A percentile compares a stretch with the other conserved stretches of the same genome.
Conservation (phyloP, 192 early-diverging fungal genomes). For the Coemansia sp. region DNA sequence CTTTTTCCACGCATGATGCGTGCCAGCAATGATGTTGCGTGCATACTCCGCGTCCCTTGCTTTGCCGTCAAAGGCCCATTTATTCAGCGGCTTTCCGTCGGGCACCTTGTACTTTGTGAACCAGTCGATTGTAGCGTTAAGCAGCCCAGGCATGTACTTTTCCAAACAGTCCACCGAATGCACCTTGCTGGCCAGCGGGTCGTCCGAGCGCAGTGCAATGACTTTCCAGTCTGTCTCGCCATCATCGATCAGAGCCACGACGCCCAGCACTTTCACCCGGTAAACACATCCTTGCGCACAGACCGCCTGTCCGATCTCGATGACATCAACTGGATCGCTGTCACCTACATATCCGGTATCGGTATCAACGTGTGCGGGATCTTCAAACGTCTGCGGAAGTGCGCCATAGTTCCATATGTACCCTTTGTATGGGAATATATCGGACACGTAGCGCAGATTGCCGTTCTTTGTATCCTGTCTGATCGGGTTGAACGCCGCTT, state of each 20-base stretch:
- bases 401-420: conserved; percentile 99
- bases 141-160: conserved; percentile 88
- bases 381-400: conserved; percentile 99
- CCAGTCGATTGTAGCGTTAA: conserved; percentile 97
- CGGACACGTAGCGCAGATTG: conserved; percentile 93
- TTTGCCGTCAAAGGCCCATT: conserved; percentile 93
- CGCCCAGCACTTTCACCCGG: conserved; percentile 96
- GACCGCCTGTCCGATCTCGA: conserved; percentile 93
- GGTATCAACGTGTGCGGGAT: conserved; percentile 78
- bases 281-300: conserved; percentile 91
- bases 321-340: conserved; percentile 96
- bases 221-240: conserved; percentile 99
- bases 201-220: conserved; percentile 93
- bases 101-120: conserved; percentile 99
- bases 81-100: conserved; percentile 98
- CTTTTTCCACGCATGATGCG: conserved; percentile 88
- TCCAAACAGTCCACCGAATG: conserved; percentile 98
- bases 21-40: conserved; percentile 78
- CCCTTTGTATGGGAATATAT: conserved; percentile 99
- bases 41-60: conserved; percentile 73
- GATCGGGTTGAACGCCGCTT: conserved; percentile 94
- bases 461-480: conserved; percentile 98
- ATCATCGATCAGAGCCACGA: conserved; percentile 97
- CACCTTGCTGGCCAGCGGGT: conserved; percentile 91
- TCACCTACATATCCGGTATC: conserved; percentile 95